Percentiles rank a stretch among this genome's conserved stretches.
Evolutionary conservation across 192 early-diverging fungal species (phyloP).

Genomic region (Phlyctochytrium planicorne): DNA sequence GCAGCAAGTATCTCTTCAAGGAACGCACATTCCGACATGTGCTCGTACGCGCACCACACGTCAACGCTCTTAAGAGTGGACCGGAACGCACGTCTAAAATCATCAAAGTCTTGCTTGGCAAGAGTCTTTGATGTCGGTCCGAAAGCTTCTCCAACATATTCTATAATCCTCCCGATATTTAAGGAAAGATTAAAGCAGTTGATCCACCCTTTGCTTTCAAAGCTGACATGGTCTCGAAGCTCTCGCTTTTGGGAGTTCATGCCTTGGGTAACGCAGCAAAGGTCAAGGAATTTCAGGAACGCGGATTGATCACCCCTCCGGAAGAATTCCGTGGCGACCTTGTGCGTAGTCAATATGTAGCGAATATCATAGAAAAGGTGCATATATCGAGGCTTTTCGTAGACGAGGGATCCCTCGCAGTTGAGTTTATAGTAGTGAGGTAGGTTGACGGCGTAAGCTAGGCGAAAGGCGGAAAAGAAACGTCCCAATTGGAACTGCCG

Average conservation of each 20-base stretch:
- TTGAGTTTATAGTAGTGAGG: constrained; percentile 54
- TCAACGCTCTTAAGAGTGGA: constrained; percentile 26
- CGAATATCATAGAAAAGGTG: constrained; percentile 88
- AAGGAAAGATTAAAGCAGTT: constrained; percentile 78
- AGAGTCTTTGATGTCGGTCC: constrained; percentile 14
- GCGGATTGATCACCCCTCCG: constrained; percentile 20
- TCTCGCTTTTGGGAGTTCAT: constrained; percentile 90
- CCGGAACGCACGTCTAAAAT: constrained; percentile 17
- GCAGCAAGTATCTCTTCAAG: background rate
- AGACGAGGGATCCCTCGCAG: constrained; percentile 47
- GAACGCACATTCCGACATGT: constrained; percentile 1
- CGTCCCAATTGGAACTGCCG: constrained; percentile 11
- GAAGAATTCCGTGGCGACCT: constrained; percentile 33
- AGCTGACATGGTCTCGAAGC: constrained; percentile 84
- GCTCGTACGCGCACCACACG: constrained; percentile 31
- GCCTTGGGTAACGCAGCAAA: constrained; percentile 84
- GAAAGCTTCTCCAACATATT: constrained; percentile 27
- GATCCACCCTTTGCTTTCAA: constrained; percentile 90
- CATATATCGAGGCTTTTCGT: constrained; percentile 51
- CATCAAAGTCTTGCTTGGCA: constrained; percentile 11
- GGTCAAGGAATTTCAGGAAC: constrained; percentile 75
- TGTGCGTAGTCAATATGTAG: constrained; percentile 65
- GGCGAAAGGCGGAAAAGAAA: constrained; percentile 20
- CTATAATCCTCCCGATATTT: constrained; percentile 22
- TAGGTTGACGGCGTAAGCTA: constrained; percentile 11